These are phyloP conservation scores for Yarrowia sp. DNA, from an alignment of 805 yeast species.

Conservation along the genomic window DNA sequence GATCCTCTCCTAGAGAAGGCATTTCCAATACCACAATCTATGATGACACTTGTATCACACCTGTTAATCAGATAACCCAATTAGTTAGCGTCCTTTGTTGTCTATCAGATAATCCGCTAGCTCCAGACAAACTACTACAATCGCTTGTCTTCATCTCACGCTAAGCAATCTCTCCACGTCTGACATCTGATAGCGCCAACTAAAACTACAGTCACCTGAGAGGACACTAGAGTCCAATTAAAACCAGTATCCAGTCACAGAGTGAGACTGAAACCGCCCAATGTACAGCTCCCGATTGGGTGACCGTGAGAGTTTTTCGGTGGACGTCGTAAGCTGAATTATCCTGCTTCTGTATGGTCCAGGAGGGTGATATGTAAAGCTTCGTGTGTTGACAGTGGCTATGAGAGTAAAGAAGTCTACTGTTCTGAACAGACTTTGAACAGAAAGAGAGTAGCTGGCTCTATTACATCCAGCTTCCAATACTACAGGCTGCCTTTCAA, in stretches of 20 bases:
- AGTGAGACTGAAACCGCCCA: neutral
- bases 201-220: neutral
- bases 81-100: neutral
- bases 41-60: too few relatives aligned
- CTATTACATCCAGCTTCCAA: too few relatives aligned
- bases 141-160: neutral
- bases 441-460: too few relatives aligned
- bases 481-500: too few relatives aligned
- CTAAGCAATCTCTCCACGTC: neutral
- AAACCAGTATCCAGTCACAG: neutral
- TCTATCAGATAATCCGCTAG: neutral
- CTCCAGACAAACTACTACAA: neutral
- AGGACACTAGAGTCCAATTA: neutral
- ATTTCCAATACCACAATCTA: too few relatives aligned
- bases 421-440: too few relatives aligned
- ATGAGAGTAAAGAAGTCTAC: too few relatives aligned
- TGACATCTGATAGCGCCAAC: neutral
- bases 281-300: neutral
- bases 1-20: too few relatives aligned
- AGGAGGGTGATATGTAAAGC: too few relatives aligned
- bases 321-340: neutral
- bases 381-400: too few relatives aligned
- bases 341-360: neutral
- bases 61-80: neutral
- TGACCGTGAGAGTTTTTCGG: neutral